Evolutionary conservation across 2,329 filamentous ascomycete species (phyloP), one percentile per base, ranked within the genome.

Genomic region (Cladophialophora exuberans): DNA sequence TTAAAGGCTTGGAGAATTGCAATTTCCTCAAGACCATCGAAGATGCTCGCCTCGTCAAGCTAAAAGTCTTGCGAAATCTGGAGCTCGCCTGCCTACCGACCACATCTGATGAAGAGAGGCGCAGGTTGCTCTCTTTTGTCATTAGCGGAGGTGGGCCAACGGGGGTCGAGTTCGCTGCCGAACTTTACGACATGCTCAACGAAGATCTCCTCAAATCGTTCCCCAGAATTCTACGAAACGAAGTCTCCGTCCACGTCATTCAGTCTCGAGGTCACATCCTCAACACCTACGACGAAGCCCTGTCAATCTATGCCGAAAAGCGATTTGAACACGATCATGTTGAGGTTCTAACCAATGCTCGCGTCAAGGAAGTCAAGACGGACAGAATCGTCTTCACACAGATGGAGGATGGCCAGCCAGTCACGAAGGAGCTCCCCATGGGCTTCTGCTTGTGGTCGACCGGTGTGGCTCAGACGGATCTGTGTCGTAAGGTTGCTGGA

Each of bases 401-500:
- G 70, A 87, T 89, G 67, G 83, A 88, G 3, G 78, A 90, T 50
- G 91, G 90, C 38, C 83, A 84, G 25, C 72, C 86, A 0, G 65
- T 96, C n/a, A 88, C 85, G 20, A 99, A 99, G 71, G 94, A 99
- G 66, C 83, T 99, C 0, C 93, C 94, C 0, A 92, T 90, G 79
- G 94, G 91, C 23, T 96, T 99, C 76, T 97, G 94, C 66, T 79
- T 99, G 11, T 99, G 94, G 94, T 97, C 94, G 0, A 99, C 94
- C 0, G 94, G 94, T 58, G 93, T 99, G 28, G 75, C 92, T 0
- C 94, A 96, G 69, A 89, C 90, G 3, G 82, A 88, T 22, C 85
- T 99, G 62, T 88, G 84, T 69, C 83, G 90, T 72, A 86, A 77
- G 15, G 76, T 99, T 23, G 86, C 92, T 2, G 76, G 82, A n/a